phyloP scores from a whole-genome alignment of 129 eudicot genomes.

The Tagetes patula region DNA sequence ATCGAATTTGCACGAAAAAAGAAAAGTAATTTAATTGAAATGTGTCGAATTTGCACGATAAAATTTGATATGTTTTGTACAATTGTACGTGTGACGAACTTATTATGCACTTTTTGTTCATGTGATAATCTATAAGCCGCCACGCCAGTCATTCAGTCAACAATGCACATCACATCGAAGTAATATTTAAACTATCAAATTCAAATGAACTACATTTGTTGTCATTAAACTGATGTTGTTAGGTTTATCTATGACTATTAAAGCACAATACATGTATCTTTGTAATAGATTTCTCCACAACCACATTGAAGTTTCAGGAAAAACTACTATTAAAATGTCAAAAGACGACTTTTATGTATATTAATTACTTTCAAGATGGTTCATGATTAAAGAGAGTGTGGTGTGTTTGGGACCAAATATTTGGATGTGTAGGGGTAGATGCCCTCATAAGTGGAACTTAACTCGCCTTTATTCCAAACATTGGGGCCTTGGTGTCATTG shows the following conservation, averaged over 20 bases:
- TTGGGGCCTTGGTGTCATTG: slow-evolving; percentile 18
- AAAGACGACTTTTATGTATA: slow-evolving; percentile 6
- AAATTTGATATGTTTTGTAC: too few species aligned
- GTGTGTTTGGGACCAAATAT: slow-evolving; percentile 18
- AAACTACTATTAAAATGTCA: slow-evolving; percentile 2
- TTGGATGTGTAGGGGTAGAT: slow-evolving; percentile 18
- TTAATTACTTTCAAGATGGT: not conserved
- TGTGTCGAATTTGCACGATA: not conserved
- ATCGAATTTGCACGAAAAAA: not conserved
- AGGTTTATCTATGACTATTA: not conserved
- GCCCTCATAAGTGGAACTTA: slow-evolving; percentile 9
- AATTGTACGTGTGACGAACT: too few species aligned
- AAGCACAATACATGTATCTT: not conserved
- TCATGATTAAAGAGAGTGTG: slow-evolving; percentile 5
- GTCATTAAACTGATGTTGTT: not conserved
- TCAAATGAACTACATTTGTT: too few species aligned
- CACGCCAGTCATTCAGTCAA: not conserved
- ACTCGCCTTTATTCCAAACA: slow-evolving; percentile 7
- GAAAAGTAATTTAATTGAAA: not conserved
- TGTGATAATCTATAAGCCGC: not conserved
- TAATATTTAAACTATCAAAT: too few species aligned
- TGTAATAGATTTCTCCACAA: not conserved
- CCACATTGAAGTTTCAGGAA: not conserved
- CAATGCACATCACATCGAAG: not conserved
- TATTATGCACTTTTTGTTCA: not conserved